Conservation (phyloP, 1,139 yeast species). For the Pichia sp. region DNA sequence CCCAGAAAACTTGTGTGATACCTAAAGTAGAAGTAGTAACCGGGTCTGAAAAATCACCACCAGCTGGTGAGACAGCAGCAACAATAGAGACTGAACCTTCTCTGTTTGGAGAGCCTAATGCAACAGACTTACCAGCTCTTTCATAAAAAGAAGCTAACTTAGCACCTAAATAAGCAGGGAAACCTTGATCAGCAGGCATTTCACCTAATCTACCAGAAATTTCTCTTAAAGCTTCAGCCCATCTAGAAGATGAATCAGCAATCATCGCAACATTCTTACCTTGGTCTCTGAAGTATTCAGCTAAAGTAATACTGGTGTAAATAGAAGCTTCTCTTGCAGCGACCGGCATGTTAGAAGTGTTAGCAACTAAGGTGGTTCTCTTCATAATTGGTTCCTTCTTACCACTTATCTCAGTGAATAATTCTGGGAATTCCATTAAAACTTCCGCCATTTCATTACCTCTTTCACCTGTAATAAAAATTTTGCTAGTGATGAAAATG, state of each 20-base stretch:
- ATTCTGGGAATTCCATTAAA: conserved; percentile 98
- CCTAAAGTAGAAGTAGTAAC: conserved; percentile 97
- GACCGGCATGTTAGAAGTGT: conserved; percentile 99
- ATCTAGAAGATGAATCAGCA: conserved; percentile 99
- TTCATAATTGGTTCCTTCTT: conserved; percentile 98
- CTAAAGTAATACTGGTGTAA: conserved; percentile 96
- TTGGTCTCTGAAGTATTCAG: conserved; percentile 99
- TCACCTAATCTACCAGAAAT: conserved; percentile 99
- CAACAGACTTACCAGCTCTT: conserved; percentile 97
- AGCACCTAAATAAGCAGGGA: conserved; percentile 99
- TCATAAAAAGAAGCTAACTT: conserved; percentile 97
- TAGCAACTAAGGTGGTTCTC: conserved; percentile 97
- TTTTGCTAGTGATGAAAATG: conserved; percentile 30
- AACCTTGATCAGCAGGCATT: conserved; percentile 99
- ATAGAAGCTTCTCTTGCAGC: conserved; percentile 99
- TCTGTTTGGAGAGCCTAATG: conserved; percentile 95
- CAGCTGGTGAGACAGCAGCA: conserved; percentile 99
- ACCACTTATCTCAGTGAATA: conserved; percentile 84
- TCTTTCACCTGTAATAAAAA: conserved; percentile 57
- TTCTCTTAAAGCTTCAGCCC: conserved; percentile 99
- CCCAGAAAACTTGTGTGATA: conserved; percentile 99
- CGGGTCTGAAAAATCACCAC: conserved; percentile 99
- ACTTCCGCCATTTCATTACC: conserved; percentile 99
- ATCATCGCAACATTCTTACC: conserved; percentile 98
- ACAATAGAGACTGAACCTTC: conserved; percentile 96